phyloP scores from a whole-genome alignment of 441 rosid genomes.

The Adansonia grandidieri region DNA sequence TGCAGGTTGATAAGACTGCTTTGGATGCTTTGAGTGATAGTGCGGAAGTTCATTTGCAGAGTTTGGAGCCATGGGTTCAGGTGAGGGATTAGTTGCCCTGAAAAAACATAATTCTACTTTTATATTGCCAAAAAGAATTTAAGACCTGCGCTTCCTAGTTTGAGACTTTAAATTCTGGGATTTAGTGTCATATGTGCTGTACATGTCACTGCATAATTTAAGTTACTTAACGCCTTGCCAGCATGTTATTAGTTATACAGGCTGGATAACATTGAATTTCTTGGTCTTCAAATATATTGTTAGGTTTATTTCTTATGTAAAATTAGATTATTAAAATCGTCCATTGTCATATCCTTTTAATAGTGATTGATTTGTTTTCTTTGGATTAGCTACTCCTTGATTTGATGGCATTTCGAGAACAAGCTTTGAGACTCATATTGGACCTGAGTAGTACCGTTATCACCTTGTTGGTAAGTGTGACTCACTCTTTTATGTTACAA shows the following conservation, averaged over 20 bases:
- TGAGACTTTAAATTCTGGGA: slow-evolving; percentile 4
- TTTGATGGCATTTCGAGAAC: slow-evolving; percentile 97
- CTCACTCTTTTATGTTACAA: slow-evolving; percentile 32
- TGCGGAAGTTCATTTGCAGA: slow-evolving; percentile 91
- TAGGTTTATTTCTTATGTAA: slow-evolving; percentile 3
- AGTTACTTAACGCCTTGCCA: background rate
- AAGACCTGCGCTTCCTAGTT: slow-evolving; percentile 24
- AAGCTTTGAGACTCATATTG: slow-evolving; percentile 93
- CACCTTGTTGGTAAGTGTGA: slow-evolving; percentile 88
- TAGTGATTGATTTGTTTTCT: slow-evolving; percentile 38
- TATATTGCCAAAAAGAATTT: background rate
- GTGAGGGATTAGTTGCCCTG: slow-evolving; percentile 40
- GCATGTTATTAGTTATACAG: slow-evolving; percentile 13
- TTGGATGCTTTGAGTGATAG: slow-evolving; percentile 86
- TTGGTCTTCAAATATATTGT: background rate
- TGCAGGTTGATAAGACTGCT: slow-evolving; percentile 88
- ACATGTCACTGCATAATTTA: background rate
- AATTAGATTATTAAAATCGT: slow-evolving; percentile 19
- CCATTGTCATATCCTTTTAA: background rate
- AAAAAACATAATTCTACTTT: background rate
- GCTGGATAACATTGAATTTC: background rate
- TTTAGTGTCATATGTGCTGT: background rate
- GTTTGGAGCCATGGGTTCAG: slow-evolving; percentile 99
- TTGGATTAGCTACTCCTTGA: slow-evolving; percentile 90
- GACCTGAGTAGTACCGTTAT: slow-evolving; percentile 98